Conservation (phyloP, 306 rosid genomes). For the Glycine latifolia region DNA sequence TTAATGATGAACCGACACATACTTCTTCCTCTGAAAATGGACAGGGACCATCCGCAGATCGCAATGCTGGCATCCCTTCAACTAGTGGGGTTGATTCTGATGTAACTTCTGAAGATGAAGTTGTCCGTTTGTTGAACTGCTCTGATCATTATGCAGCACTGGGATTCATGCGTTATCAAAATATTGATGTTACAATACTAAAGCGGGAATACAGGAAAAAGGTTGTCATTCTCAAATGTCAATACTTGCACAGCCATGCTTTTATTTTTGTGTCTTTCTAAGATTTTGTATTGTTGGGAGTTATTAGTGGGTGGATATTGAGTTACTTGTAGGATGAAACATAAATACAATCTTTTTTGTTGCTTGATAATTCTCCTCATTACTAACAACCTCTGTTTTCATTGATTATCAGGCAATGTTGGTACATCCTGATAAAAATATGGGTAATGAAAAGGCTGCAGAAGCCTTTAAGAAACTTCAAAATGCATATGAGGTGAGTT, state of each 20-base stretch:
- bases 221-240: conserved; percentile 57
- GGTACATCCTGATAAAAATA: conserved; percentile 99
- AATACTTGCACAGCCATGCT: conserved; percentile 41
- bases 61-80: conserved; percentile 80
- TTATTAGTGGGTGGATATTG: conserved; percentile 25
- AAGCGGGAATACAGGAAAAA: conserved; percentile 95
- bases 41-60: conserved; percentile 70
- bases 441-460: conserved; percentile 97
- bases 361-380: conserved; percentile 44
- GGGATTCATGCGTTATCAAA: conserved; percentile 79
- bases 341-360: conserved; percentile 35
- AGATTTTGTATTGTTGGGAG: conserved; percentile 38
- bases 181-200: conserved; percentile 73
- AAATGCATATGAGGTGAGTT: conserved; percentile 92
- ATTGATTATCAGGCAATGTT: conserved; percentile 85
- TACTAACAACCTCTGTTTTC: conserved; percentile 39
- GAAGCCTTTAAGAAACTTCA: conserved; percentile 99
- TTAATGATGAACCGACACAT: conserved; percentile 65
- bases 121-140: conserved; percentile 88
- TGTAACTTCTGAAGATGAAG: conserved; percentile 91
- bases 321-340: conserved; percentile 35
- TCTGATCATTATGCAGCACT: conserved; percentile 85
- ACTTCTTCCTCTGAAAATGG: conserved; percentile 74
- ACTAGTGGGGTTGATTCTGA: conserved; percentile 88
- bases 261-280: conserved; percentile 28